phyloP scores from a whole-genome alignment of 306 rosid species.

The Erythrophleum fordii region DNA sequence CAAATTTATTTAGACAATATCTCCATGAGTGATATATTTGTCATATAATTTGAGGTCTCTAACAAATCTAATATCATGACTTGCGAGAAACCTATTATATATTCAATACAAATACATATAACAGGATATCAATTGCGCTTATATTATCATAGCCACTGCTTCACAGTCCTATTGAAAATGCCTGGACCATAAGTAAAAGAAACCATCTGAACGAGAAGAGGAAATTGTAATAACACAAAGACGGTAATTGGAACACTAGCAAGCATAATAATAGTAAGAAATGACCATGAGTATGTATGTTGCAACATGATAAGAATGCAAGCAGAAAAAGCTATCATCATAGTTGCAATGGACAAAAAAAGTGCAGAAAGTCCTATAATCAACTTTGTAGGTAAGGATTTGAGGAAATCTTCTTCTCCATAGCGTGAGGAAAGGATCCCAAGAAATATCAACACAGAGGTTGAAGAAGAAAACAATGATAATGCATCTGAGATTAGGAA shows the following conservation, averaged over 20 bases:
- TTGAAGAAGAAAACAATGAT: too few relatives aligned
- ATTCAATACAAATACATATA: too few relatives aligned
- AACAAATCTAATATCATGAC: too few relatives aligned
- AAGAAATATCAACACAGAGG: background rate
- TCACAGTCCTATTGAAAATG: background rate
- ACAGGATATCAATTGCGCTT: too few relatives aligned
- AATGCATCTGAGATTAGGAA: too few relatives aligned
- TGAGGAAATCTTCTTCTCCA: constrained; percentile 10
- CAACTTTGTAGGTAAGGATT: background rate
- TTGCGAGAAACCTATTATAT: too few relatives aligned
- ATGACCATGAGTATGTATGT: background rate
- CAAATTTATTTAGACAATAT: too few relatives aligned
- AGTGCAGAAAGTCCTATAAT: background rate
- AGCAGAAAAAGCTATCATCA: constrained; percentile 13
- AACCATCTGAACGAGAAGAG: too few relatives aligned
- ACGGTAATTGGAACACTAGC: constrained; percentile 4
- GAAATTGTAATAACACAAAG: too few relatives aligned
- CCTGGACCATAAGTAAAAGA: too few relatives aligned
- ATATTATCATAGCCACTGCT: background rate
- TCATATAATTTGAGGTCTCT: too few relatives aligned
- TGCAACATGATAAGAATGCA: background rate
- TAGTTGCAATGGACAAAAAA: background rate
- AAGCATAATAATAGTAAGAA: background rate
- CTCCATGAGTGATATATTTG: too few relatives aligned
- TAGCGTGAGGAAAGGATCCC: background rate